Base-by-base conservation (phyloP, 1,284 basidiomycete genomes). In the Pseudozyma sp. region DNA sequence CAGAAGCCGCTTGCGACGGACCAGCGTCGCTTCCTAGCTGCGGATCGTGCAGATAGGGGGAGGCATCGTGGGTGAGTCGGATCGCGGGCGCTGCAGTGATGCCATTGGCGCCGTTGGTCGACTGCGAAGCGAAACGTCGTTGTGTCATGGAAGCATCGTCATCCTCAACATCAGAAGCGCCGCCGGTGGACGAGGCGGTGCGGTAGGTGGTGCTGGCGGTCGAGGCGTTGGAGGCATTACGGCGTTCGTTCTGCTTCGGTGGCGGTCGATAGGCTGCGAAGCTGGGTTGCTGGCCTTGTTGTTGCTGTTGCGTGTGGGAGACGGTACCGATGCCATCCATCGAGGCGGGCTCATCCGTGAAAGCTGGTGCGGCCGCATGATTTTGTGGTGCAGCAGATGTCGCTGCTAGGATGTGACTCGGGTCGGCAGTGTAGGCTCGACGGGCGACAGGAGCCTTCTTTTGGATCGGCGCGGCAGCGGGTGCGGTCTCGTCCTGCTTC, bases 201-300 rank as follows among this genome's bases (percentile, higher is more conserved):
- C 60, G 63, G 30, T 70, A 75, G 16, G 72, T 53, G 13, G 73
- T 72, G 55, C 73, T 71, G 45, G 68, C 61, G 4, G 64, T 65
- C 29, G 73, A 71, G 30, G 68, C 61, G 31, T 62, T 71, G 43
- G 73, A 75, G 13, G 55, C 58, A 10, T 68, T 65, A 43, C 65
- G 64, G n/a, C 61, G 57, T 4, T 66, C 51, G 8, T 71, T 63
- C 11, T 37, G 55, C 45, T 48, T 67, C 0, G 52, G 17, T 7
- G 52, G 47, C 10, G 55, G 34, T 14, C 48, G 45, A 24, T 55
- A 48, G 7, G 44, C 33, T 43, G 34, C 35, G 17, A 34, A 49
- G 50, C 37, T 24, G 13, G 52, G 2, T 45, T 16, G 33, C 14
- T 44, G 40, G 24, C 24, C 24, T 14, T 34, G 31, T 30, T 59